These are phyloP conservation scores for Aspergillus glaucus DNA, from an alignment of 2,329 filamentous ascomycete species.

Conservation along the genomic window DNA sequence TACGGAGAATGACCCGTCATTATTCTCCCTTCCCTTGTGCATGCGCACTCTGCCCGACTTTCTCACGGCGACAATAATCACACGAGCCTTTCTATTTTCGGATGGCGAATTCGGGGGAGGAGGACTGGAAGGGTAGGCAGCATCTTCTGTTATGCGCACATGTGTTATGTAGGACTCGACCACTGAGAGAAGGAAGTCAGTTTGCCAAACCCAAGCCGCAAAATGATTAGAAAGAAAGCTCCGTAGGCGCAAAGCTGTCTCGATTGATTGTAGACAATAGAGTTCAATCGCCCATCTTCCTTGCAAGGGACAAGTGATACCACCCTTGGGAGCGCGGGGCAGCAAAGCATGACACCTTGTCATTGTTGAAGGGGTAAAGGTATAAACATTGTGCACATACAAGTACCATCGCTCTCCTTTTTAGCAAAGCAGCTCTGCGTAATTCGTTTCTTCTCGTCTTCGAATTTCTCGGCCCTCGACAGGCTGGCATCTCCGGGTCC, in stretches of 20 bases:
- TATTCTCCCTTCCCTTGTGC: constrained; percentile 95
- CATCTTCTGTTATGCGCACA: constrained; percentile 83
- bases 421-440: constrained; percentile 92
- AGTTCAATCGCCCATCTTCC: constrained; percentile 1
- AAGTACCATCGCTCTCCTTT: constrained; percentile 75
- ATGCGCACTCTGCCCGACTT: constrained; percentile 89
- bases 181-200: constrained; percentile 44
- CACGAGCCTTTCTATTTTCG: constrained; percentile 74
- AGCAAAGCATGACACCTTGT: constrained; percentile 6
- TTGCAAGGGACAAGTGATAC: constrained; percentile 2
- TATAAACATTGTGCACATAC: constrained; percentile 50
- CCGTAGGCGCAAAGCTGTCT: background rate
- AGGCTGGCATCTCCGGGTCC: constrained; percentile 25
- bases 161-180: constrained; percentile 97
- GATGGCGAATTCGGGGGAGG: constrained; percentile 71
- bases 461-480: constrained; percentile 72
- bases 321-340: constrained; percentile 1
- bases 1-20: constrained; percentile 89
- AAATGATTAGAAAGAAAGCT: background rate
- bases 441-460: constrained; percentile 93
- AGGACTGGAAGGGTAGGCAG: constrained; percentile 71
- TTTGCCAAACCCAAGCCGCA: background rate
- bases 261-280: background rate
- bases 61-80: constrained; percentile 89
- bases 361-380: constrained; percentile 5